phyloP scores from a whole-genome alignment of 768 basidiomycete species.

The Rickenella mellea region DNA sequence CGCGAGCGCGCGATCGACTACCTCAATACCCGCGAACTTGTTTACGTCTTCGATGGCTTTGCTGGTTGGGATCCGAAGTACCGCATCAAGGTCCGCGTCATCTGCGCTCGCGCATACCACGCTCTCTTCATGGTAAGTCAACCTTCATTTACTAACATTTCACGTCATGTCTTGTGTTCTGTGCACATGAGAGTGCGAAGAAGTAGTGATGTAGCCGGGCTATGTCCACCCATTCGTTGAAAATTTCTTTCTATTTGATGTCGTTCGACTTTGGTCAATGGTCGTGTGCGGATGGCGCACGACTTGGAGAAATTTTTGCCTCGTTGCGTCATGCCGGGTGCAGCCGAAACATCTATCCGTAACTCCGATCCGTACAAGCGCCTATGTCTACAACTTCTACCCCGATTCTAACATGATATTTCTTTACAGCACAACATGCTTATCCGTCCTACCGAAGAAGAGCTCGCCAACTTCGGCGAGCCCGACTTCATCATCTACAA shows the following conservation, averaged over 20 bases:
- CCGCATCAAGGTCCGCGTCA: slow-evolving; percentile 99
- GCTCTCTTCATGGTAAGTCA: slow-evolving; percentile 90
- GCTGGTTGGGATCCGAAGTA: slow-evolving; percentile 99
- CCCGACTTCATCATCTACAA: slow-evolving; percentile 99
- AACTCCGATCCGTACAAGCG: too few relatives aligned
- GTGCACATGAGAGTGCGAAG: too few relatives aligned
- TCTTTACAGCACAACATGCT: slow-evolving; percentile 88
- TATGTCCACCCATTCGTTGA: slow-evolving; percentile 2
- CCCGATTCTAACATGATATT: not conserved
- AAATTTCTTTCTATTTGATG: slow-evolving; percentile 10
- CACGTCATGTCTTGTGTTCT: too few relatives aligned
- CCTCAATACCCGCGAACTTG: slow-evolving; percentile 95
- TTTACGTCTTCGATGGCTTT: slow-evolving; percentile 95
- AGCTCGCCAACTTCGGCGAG: slow-evolving; percentile 89
- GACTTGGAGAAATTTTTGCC: too few relatives aligned
- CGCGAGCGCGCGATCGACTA: slow-evolving; percentile 99
- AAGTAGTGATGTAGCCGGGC: not conserved
- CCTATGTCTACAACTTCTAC: not conserved
- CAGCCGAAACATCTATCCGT: too few relatives aligned
- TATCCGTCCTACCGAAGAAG: slow-evolving; percentile 93
- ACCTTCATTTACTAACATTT: slow-evolving; percentile 6
- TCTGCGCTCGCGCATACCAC: slow-evolving; percentile 97
- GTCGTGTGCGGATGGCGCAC: too few relatives aligned
- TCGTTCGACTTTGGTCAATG: too few relatives aligned
- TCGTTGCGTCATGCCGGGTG: too few relatives aligned